Conservation (phyloP, 495 filamentous ascomycete genomes). For the Hypoxylon lienhwacheense region DNA sequence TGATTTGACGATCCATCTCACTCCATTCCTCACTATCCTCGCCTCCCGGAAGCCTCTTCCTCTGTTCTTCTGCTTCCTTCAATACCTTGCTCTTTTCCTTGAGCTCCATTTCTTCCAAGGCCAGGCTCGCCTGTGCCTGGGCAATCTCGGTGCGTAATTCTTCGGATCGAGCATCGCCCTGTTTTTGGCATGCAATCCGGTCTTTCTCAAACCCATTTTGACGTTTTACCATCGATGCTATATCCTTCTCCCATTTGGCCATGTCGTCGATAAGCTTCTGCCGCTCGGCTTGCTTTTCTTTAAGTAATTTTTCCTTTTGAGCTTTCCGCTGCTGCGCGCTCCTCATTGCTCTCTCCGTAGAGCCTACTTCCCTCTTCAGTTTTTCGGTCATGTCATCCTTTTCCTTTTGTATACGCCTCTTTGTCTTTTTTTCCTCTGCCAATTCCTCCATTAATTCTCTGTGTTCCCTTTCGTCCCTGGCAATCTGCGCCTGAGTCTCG, state of each 20-base stretch:
- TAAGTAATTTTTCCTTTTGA: constrained; percentile 77
- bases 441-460: constrained; percentile 74
- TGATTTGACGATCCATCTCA: constrained; percentile 48
- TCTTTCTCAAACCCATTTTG: constrained; percentile 48
- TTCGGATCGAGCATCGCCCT: constrained; percentile 33
- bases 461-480: constrained; percentile 69
- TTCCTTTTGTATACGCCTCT: constrained; percentile 74
- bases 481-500: constrained; percentile 55
- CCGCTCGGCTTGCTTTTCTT: constrained; percentile 70
- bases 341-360: constrained; percentile 78
- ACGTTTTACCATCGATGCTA: constrained; percentile 49
- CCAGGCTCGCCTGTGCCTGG: constrained; percentile 36
- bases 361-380: constrained; percentile 76
- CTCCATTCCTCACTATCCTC: constrained; percentile 59
- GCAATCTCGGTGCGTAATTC: constrained; percentile 38
- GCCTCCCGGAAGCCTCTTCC: constrained; percentile 52
- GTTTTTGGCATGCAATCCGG: constrained; percentile 40
- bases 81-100: constrained; percentile 53
- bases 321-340: constrained; percentile 77
- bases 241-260: constrained; percentile 58
- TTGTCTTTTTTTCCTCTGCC: constrained; percentile 66
- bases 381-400: constrained; percentile 84
- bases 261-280: constrained; percentile 58
- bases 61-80: constrained; percentile 57
- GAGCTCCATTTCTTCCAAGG: constrained; percentile 46